phyloP scores from a whole-genome alignment of 768 basidiomycete genomes.

The Pholiota molesta region DNA sequence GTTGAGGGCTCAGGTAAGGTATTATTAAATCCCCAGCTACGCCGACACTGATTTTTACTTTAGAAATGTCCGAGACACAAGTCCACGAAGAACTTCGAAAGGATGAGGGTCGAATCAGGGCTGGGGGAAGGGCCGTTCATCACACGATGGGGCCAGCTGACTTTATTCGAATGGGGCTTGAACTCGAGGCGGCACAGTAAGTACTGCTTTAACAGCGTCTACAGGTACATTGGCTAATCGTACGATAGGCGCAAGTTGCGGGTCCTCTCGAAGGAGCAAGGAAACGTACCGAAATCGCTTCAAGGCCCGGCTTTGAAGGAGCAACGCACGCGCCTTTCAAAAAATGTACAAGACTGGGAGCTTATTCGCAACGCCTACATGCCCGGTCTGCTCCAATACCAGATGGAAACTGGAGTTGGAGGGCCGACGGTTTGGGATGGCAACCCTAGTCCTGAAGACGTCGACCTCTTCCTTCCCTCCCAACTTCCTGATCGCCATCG shows the following conservation, averaged over 20 bases:
- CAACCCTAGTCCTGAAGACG: constrained; percentile 8
- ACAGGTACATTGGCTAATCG: neutral
- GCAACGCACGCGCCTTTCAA: neutral
- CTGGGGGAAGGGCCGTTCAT: neutral
- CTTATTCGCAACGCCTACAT: constrained; percentile 15
- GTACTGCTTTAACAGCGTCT: neutral
- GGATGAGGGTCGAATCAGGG: neutral
- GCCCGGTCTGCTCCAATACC: constrained; percentile 19
- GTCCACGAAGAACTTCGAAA: constrained; percentile 1
- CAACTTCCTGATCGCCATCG: neutral
- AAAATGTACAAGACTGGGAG: constrained; percentile 13
- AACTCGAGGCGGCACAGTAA: constrained; percentile 10
- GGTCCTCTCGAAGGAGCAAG: neutral
- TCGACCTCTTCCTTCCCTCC: constrained; percentile 11
- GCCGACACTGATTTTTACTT: neutral
- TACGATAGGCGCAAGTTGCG: neutral
- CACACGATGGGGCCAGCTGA: neutral
- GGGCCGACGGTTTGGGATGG: neutral
- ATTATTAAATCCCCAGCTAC: neutral
- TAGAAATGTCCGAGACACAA: neutral
- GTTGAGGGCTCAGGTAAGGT: neutral
- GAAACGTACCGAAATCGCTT: neutral
- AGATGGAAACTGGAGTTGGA: neutral
- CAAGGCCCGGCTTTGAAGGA: neutral
- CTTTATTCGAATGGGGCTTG: constrained; percentile 1